Evolutionary conservation across 2,329 filamentous ascomycete genomes (phyloP), one percentile per base, ranked within the genome.

Genomic region (Hypocreales sp.): DNA sequence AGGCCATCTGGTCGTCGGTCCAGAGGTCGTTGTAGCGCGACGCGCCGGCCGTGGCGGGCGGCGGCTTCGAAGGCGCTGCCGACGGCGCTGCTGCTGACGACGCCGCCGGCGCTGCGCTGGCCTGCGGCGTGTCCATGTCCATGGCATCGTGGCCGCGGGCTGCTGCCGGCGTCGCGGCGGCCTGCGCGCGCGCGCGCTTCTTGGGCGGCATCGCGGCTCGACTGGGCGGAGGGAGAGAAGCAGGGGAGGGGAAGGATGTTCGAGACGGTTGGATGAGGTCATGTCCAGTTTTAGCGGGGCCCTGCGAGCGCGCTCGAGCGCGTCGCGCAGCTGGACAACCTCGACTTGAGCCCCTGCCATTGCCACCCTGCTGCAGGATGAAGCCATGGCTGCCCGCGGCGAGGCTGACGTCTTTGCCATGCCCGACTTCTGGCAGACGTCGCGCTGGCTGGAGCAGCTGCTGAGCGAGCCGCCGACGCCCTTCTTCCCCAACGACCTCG

Each of bases 1-100:
- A 86, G 1, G 82, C 84, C 39, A 92, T 79, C 52, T 98, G 90
- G 45, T 94, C 87, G 44, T 93, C 86, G 4, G 84, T 94, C 90
- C 90, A 98, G 15, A 76, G 70, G 37, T 87, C 81, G 31, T 72
- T 68, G 26, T 34, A 41, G 8, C 40, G 37, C 5, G 40, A 38
- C 8, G 32, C 32, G 4, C 34, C 36, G 8, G 37, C 31, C 17
- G 44, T 46, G 22, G 30, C 25, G n/a, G n/a, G n/a, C n/a, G n/a
- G n/a, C 6, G 43, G 34, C 11, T 12, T 15, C 5, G 13, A 9
- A 8, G 22, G 12, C 6, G 22, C n/a, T 6, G 20, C 4, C 21
- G 22, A 14, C 7, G 22, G 8, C 5, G 22, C 5, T 8, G n/a
- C 4, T 6, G 22, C 13, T 8, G 23, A 13, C 9, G 23, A 17